These are phyloP conservation scores for Hypoxylon subgilvum DNA, from an alignment of 495 filamentous ascomycete species.

Conservation along the genomic window DNA sequence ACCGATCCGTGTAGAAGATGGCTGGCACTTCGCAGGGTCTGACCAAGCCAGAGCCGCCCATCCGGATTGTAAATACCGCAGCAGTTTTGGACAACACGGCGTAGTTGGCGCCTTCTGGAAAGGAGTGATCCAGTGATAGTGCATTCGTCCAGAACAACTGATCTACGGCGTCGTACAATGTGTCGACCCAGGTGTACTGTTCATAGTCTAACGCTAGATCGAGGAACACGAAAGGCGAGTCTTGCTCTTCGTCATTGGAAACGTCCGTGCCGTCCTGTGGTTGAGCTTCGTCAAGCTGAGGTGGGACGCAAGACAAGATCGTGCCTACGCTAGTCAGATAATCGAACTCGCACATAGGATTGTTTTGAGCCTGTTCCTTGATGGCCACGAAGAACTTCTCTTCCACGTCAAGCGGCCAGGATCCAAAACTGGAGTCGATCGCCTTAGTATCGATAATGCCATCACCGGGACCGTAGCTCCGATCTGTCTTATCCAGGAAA, in stretches of 20 bases:
- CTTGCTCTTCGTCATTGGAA: slow-evolving; percentile 45
- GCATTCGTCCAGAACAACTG: slow-evolving; percentile 64
- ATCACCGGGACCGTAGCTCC: slow-evolving; percentile 82
- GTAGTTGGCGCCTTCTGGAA: slow-evolving; percentile 54
- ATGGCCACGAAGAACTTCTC: slow-evolving; percentile 40
- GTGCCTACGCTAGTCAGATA: slow-evolving; percentile 39
- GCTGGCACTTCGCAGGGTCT: slow-evolving; percentile 69
- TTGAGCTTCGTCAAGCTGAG: slow-evolving; percentile 20
- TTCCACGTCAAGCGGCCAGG: slow-evolving; percentile 37
- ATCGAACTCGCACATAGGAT: slow-evolving; percentile 35
- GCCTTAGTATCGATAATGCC: slow-evolving; percentile 37
- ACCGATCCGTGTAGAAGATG: slow-evolving; percentile 79
- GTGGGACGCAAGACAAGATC: slow-evolving; percentile 23
- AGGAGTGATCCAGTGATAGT: slow-evolving; percentile 31
- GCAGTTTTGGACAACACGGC: slow-evolving; percentile 61
- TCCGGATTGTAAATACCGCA: slow-evolving; percentile 71
- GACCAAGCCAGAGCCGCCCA: slow-evolving; percentile 54
- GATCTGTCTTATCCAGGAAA: slow-evolving; percentile 77
- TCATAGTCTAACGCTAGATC: slow-evolving; percentile 39
- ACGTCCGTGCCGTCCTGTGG: slow-evolving; percentile 31
- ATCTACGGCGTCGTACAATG: slow-evolving; percentile 78
- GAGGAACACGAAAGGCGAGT: slow-evolving; percentile 50
- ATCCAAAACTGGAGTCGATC: slow-evolving; percentile 32
- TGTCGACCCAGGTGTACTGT: slow-evolving; percentile 45
- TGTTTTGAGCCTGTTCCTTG: slow-evolving; percentile 15